These are phyloP conservation scores for Solanum hybrid DNA, from an alignment of 305 asterid genomes.

Conservation along the genomic window DNA sequence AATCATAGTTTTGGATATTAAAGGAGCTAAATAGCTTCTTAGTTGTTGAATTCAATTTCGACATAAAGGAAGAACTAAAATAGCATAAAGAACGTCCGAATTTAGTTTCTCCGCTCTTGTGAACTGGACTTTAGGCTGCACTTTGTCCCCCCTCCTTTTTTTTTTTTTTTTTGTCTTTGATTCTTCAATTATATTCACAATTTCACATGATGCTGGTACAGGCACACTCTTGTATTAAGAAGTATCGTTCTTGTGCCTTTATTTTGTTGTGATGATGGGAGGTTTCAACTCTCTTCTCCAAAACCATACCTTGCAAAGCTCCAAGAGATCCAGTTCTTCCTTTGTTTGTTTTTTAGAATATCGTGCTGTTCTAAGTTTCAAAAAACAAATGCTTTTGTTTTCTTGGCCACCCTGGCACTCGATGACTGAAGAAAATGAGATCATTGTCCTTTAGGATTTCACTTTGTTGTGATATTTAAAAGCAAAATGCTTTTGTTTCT, in stretches of 20 bases:
- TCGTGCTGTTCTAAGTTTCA: neutral
- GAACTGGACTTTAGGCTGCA: neutral
- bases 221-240: neutral
- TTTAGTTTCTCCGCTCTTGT: neutral
- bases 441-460: neutral
- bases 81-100: neutral
- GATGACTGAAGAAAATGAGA: neutral
- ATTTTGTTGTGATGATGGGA: neutral
- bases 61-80: neutral
- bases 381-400: neutral
- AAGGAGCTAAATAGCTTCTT: neutral
- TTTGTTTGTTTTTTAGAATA: neutral
- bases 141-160: neutral
- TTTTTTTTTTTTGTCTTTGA: neutral
- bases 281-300: neutral
- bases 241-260: neutral
- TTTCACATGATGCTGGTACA: neutral
- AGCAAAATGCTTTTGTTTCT: neutral
- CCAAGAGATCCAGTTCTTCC: neutral
- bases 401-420: neutral
- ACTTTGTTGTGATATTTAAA: neutral
- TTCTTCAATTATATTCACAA: neutral
- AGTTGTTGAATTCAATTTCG: neutral
- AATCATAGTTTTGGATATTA: constrained; percentile 4
- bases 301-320: neutral